Conservation (phyloP, 768 basidiomycete species). For the Lepiota brunneoincarnata region DNA sequence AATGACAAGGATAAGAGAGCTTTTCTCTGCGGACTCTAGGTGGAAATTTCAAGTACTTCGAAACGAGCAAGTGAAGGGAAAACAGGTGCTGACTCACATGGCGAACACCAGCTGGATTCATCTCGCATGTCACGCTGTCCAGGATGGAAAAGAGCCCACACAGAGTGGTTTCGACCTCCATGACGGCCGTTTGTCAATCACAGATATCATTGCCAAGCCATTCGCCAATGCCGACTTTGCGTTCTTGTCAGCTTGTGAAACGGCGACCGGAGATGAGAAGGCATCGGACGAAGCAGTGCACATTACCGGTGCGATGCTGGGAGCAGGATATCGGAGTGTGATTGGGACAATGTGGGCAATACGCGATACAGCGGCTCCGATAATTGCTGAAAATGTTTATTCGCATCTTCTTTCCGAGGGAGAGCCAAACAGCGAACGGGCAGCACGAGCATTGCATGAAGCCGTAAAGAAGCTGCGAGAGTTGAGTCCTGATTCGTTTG, state of each 20-base stretch:
- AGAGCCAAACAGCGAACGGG: background rate
- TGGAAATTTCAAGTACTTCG: background rate
- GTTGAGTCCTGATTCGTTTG: background rate
- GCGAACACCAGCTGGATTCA: slow-evolving; percentile 21
- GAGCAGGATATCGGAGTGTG: slow-evolving; percentile 20
- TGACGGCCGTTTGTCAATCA: slow-evolving; percentile 2
- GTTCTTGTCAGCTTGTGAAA: slow-evolving; percentile 41
- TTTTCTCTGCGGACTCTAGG: too few relatives aligned
- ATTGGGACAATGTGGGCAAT: slow-evolving; percentile 43
- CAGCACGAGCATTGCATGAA: slow-evolving; percentile 3
- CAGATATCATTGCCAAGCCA: slow-evolving; percentile 16
- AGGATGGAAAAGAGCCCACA: slow-evolving; percentile 16
- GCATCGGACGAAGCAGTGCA: slow-evolving; percentile 24
- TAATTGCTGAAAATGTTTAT: slow-evolving; percentile 28
- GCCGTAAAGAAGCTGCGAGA: background rate
- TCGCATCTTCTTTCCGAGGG: background rate
- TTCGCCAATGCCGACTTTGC: slow-evolving; percentile 25
- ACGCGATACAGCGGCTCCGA: slow-evolving; percentile 28
- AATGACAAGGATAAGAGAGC: background rate
- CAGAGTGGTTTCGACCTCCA: slow-evolving; percentile 1
- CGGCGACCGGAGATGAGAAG: slow-evolving; percentile 24
- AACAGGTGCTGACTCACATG: slow-evolving; percentile 2
- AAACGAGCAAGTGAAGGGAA: background rate
- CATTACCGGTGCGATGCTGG: slow-evolving; percentile 36
- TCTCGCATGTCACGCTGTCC: slow-evolving; percentile 27